Conservation (phyloP, 345 rosid genomes). For the Chamaenerion angustifolium region DNA sequence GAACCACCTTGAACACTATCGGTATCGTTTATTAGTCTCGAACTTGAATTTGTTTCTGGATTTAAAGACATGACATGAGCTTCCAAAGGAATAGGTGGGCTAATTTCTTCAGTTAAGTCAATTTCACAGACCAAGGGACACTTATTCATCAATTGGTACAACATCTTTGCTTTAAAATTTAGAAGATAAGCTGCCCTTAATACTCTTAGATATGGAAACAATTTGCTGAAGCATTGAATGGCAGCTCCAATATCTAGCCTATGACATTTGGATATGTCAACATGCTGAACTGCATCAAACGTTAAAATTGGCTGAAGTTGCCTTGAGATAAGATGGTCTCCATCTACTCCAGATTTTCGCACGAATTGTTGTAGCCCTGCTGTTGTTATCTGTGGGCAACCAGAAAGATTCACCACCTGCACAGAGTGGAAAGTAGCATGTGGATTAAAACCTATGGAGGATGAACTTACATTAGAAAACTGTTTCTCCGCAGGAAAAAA, state of each 20-base stretch:
- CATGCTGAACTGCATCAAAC: constrained; percentile 41
- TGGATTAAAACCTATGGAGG: not conserved
- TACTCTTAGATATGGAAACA: constrained; percentile 56
- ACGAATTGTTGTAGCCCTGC: constrained; percentile 13
- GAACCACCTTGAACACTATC: constrained; percentile 9
- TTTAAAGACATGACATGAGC: constrained; percentile 30
- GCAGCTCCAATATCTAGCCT: constrained; percentile 37
- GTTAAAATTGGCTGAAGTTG: constrained; percentile 19
- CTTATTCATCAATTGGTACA: constrained; percentile 29
- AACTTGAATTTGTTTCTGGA: constrained; percentile 14
- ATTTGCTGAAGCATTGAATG: constrained; percentile 39
- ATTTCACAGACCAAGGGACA: constrained; percentile 39
- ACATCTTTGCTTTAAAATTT: constrained; percentile 30
- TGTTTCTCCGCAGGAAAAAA: not conserved
- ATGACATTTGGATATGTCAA: constrained; percentile 58
- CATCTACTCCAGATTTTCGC: constrained; percentile 13
- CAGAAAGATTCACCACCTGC: constrained; percentile 59
- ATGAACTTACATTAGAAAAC: not conserved
- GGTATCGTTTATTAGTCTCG: constrained; percentile 10
- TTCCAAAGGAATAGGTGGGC: constrained; percentile 29
- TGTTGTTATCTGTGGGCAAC: constrained; percentile 48
- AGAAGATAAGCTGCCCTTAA: constrained; percentile 61
- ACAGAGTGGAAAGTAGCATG: constrained; percentile 3
- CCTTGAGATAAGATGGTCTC: constrained; percentile 13
- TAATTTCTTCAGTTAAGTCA: constrained; percentile 51